Conservation (phyloP, 169 alveolate genomes). For the Plasmodium knowlesi region DNA sequence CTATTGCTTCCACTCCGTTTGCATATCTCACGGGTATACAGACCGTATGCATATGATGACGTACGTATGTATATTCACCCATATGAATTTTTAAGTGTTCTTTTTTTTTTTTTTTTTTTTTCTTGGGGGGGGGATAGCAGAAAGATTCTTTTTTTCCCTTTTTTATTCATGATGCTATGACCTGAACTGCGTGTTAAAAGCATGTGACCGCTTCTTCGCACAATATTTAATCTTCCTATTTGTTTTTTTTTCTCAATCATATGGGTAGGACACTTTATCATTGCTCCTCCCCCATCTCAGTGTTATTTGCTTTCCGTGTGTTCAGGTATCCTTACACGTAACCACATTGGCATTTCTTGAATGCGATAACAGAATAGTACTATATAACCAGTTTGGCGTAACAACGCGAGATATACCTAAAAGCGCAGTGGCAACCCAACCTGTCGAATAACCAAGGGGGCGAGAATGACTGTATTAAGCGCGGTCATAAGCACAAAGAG, state of each 20-base stretch:
- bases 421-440: not conserved
- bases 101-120: too few species aligned
- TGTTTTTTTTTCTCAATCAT: not conserved
- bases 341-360: not conserved
- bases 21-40: not conserved
- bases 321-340: not conserved
- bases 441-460: not conserved
- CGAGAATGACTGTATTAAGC: conserved; percentile 10
- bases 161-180: not conserved
- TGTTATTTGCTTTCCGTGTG: not conserved
- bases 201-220: not conserved
- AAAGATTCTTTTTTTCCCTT: not conserved
- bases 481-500: conserved; percentile 74
- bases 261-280: not conserved
- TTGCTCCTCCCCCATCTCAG: not conserved
- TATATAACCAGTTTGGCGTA: not conserved
- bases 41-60: not conserved
- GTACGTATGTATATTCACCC: not conserved
- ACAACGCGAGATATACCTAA: not conserved
- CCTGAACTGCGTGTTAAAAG: not conserved
- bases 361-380: not conserved
- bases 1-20: not conserved
- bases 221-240: not conserved
- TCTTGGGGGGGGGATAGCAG: not conserved
- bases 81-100: not conserved